Evolutionary conservation across 441 rosid species (phyloP), one percentile per base, ranked within the genome.

Genomic region (Manihot esculenta): DNA sequence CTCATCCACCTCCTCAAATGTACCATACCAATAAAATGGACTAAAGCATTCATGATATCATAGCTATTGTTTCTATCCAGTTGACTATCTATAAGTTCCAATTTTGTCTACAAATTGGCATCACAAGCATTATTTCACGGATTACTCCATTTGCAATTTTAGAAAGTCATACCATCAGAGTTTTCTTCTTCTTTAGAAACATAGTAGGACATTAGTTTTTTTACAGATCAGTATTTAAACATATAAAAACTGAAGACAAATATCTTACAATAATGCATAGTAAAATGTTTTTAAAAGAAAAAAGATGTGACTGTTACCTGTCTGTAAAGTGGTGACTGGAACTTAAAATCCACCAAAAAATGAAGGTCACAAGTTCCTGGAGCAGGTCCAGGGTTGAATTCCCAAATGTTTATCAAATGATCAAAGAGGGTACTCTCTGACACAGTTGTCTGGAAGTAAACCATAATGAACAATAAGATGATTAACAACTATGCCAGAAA

Each of bases 391-490:
- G 88, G 94, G 74, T 76, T 87, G 78, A 94, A 94, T 75, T 92
- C 87, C 99, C 97, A 90, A 64, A 84, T 69, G 79, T 94, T 94
- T 63, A 87, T 88, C 82, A 94, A 76, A 83, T 92, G 99, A 65
- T 94, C 96, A 50, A 94, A 92, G 50, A 88, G 84, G 41, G 77
- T 72, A 12, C 97, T 90, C 69, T 88, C 82, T 35, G 85, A 84
- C 15, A 79, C 91, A 0, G 92, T 88, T 44, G 96, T 90, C 97
- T 92, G 91, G 45, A 84, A 80, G 44, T 51, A 72, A 24, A 26
- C 65, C 62, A 77, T 26, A 11, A 72, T 3, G 30, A 64, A 48
- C 33, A 35, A 62, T 47, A 59, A 58, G 50, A 53, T 14, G 20
- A 51, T 23, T 33, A 71, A 60, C 10, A 13, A n/a, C n/a, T n/a